Percentiles rank a stretch among this genome's conserved stretches.
phyloP scores from a whole-genome alignment of 768 basidiomycete species.

The Pleurotus ostreatus region DNA sequence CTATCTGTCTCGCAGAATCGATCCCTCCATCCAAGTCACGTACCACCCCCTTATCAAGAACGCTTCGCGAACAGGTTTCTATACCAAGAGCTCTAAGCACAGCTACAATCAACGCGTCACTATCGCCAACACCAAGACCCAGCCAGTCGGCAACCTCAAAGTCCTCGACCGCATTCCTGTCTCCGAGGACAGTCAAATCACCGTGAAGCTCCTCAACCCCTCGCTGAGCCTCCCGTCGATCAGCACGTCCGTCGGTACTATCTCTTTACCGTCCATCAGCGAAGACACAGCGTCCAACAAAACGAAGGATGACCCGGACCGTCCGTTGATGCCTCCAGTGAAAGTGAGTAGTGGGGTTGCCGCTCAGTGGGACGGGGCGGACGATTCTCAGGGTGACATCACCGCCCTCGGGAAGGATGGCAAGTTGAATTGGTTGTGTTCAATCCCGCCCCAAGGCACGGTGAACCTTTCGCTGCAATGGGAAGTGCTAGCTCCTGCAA shows the following conservation, averaged over 20 bases:
- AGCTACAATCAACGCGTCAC: slow-evolving; percentile 14
- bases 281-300: background rate
- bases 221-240: background rate
- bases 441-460: slow-evolving; percentile 25
- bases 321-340: background rate
- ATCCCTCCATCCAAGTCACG: slow-evolving; percentile 33
- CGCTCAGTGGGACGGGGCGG: slow-evolving; percentile 36
- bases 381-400: slow-evolving; percentile 21
- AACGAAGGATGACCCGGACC: background rate
- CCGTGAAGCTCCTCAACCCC: slow-evolving; percentile 1
- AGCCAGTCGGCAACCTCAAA: slow-evolving; percentile 9
- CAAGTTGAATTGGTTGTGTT: slow-evolving; percentile 28
- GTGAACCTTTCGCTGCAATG: slow-evolving; percentile 19
- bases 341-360: slow-evolving; percentile 16
- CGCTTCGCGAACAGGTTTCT: background rate
- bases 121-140: slow-evolving; percentile 13
- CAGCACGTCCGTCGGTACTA: background rate
- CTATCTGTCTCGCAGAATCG: slow-evolving; percentile 21
- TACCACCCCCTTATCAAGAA: slow-evolving; percentile 29
- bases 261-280: background rate
- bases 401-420: slow-evolving; percentile 24
- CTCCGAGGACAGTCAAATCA: slow-evolving; percentile 3
- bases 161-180: slow-evolving; percentile 14
- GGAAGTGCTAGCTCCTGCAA: slow-evolving; percentile 7
- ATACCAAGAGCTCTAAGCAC: slow-evolving; percentile 1